These are phyloP conservation scores for Tetrahymena elliotti DNA, from an alignment of 73 alveolate genomes.

Conservation along the genomic window DNA sequence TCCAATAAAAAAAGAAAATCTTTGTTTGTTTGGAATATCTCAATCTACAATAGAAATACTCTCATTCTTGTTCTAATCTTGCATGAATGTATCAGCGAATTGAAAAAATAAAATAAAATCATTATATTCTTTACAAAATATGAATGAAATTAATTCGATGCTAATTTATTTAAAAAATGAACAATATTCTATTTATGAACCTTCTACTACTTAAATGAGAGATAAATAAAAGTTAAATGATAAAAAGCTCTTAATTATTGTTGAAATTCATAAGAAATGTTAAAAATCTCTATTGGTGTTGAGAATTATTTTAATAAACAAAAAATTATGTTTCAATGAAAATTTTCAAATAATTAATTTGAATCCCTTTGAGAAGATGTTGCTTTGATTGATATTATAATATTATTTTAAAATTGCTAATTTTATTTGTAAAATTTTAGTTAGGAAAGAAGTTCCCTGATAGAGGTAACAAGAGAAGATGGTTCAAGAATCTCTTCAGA, in stretches of 20 bases:
- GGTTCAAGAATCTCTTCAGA: constrained; percentile 75
- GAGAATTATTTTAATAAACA: too few relatives aligned
- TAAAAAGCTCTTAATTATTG: too few relatives aligned
- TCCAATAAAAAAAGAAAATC: neutral
- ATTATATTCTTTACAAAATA: too few relatives aligned
- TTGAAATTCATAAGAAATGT: neutral
- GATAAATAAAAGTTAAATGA: too few relatives aligned
- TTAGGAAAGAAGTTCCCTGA: constrained; percentile 40
- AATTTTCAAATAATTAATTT: too few relatives aligned
- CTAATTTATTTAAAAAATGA: too few relatives aligned
- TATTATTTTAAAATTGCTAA: neutral
- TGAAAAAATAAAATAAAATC: too few relatives aligned
- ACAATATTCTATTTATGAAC: too few relatives aligned
- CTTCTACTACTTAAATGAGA: neutral
- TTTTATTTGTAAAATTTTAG: neutral
- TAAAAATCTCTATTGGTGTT: too few relatives aligned
- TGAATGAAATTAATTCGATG: neutral
- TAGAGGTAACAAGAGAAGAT: constrained; percentile 67
- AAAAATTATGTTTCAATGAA: too few relatives aligned
- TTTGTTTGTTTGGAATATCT: neutral
- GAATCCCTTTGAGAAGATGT: neutral
- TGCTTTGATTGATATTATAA: neutral
- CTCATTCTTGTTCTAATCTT: neutral
- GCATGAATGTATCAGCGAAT: neutral
- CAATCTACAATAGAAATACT: neutral